Conservation (phyloP, 768 basidiomycete species). For the Galerina marginata region DNA sequence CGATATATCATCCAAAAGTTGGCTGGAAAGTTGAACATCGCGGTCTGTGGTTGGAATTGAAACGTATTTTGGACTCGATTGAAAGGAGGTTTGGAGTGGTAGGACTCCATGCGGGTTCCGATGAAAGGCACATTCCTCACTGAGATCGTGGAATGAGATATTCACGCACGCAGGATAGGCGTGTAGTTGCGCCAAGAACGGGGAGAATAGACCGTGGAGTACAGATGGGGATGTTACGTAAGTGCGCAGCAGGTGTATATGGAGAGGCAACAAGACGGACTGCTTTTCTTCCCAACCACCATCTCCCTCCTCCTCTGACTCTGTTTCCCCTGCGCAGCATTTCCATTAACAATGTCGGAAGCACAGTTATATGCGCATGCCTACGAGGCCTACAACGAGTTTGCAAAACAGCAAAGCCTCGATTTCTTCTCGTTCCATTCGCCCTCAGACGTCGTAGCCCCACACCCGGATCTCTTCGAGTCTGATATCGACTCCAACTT, state of each 20-base stretch:
- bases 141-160: too few relatives aligned
- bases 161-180: too few relatives aligned
- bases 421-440: slow-evolving; percentile 75
- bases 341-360: slow-evolving; percentile 39
- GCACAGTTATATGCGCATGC: slow-evolving; percentile 35
- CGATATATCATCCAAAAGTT: neutral
- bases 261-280: slow-evolving; percentile 17
- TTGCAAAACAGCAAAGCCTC: slow-evolving; percentile 49
- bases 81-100: too few relatives aligned
- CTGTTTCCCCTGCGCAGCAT: slow-evolving; percentile 31
- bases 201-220: slow-evolving; percentile 12
- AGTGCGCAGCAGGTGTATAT: slow-evolving; percentile 43
- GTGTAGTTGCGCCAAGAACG: slow-evolving; percentile 6
- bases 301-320: slow-evolving; percentile 33
- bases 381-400: slow-evolving; percentile 41
- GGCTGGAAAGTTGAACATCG: neutral
- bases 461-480: slow-evolving; percentile 84
- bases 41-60: neutral
- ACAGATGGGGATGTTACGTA: slow-evolving; percentile 26
- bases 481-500: slow-evolving; percentile 78
- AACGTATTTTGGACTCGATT: neutral
- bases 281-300: slow-evolving; percentile 36
- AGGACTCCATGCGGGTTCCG: too few relatives aligned
- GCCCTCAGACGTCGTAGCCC: slow-evolving; percentile 73
- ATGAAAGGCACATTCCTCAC: too few relatives aligned